A percentile compares a stretch with the other conserved stretches of the same genome.
Evolutionary conservation across 495 filamentous ascomycete species (phyloP).

Genomic region (Neurospora sp.): DNA sequence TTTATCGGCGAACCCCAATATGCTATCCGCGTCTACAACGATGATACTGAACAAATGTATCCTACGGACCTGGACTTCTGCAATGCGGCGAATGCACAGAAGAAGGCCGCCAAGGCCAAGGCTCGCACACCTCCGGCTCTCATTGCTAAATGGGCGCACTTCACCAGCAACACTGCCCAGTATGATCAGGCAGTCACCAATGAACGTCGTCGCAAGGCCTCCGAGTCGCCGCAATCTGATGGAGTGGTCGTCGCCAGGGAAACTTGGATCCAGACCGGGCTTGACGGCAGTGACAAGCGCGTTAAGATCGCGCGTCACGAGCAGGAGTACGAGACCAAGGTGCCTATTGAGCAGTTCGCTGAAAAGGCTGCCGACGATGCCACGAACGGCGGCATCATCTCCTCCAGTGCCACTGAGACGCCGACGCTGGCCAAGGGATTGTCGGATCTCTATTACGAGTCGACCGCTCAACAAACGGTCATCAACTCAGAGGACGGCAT

Average conservation of each 20-base stretch:
- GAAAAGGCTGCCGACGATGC: background rate
- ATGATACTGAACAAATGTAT: slow-evolving; percentile 73
- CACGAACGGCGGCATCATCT: background rate
- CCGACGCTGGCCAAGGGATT: background rate
- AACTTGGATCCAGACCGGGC: slow-evolving; percentile 22
- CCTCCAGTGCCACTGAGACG: background rate
- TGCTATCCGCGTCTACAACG: slow-evolving; percentile 55
- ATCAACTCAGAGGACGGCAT: background rate
- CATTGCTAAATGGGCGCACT: slow-evolving; percentile 11
- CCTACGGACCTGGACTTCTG: slow-evolving; percentile 54
- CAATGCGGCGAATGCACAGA: slow-evolving; percentile 11
- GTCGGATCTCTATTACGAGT: slow-evolving; percentile 2
- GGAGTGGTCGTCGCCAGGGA: slow-evolving; percentile 9
- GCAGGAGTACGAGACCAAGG: slow-evolving; percentile 7
- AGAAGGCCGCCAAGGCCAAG: slow-evolving; percentile 4
- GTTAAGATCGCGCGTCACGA: slow-evolving; percentile 29
- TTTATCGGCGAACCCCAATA: slow-evolving; percentile 45
- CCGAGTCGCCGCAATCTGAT: slow-evolving; percentile 7
- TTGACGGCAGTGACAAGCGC: slow-evolving; percentile 25
- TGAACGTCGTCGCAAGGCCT: slow-evolving; percentile 22
- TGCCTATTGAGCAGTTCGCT: background rate
- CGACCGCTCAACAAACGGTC: background rate
- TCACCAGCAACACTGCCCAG: slow-evolving; percentile 10
- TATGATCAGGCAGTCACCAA: slow-evolving; percentile 14
- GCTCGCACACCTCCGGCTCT: background rate